Base-by-base conservation (phyloP, 1,284 basidiomycete genomes). In the Leccinum subrobustum region DNA sequence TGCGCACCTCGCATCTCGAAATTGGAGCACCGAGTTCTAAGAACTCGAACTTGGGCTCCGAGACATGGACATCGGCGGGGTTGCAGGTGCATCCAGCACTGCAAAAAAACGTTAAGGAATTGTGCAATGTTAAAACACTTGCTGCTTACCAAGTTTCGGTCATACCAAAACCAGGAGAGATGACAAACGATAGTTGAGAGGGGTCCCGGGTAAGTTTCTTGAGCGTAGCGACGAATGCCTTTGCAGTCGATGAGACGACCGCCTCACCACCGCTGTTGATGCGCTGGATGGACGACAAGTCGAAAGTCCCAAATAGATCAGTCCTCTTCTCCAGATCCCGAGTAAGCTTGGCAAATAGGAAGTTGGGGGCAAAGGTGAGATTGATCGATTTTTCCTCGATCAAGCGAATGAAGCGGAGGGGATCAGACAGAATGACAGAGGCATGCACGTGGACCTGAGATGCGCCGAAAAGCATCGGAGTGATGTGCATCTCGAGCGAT, bases 291-390 rank as follows among this genome's bases (percentile, higher is more conserved):
- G 65, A 66, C 1, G 76, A 75, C n/a, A 79, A 62, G 60, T 78
- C 71, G 18, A 77, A 64, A 3, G 59, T 18, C 1, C 67, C 67
- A 6, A 62, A 71, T 3, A 70, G 61, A 37, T 63, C 68, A 0
- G 63, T 60, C 14, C 60, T 61, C 50, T 59, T 62, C 12, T 64
- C 61, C 29, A 72, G 59, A 47, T 78, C 76, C 16, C 72, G 71
- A 27, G 71, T 65, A 16, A 79, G 67, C 35, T 75, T 76, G 1
- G 78, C 71, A 6, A 79, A 65, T 20, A 79, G 68, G 68, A 79
- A 80, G 68, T 79, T 79, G n/a, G 78, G 78, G n/a, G 75, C 76
- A 60, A 80, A 80, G 0, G 76, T 59, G 18, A 70, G 16, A 8
- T 57, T 57, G 39, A 71, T 68, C 3, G 63, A 68, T 47, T 67